phyloP scores from a whole-genome alignment of 116 monocot species.

The Posidonia oceanica region DNA sequence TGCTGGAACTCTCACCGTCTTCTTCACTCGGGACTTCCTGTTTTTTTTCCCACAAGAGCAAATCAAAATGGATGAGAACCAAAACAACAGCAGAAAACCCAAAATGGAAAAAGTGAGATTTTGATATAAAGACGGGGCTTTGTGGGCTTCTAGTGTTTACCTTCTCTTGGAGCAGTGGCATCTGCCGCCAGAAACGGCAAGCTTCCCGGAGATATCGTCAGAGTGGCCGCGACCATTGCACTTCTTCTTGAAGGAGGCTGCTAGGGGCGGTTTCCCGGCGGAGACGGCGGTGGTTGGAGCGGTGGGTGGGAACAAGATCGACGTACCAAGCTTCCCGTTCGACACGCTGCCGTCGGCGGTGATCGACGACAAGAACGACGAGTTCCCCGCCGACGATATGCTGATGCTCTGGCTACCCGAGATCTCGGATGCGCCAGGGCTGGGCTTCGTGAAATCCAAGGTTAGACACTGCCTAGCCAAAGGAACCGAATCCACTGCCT shows the following conservation, averaged over 20 bases:
- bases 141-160: slow-evolving; percentile 2
- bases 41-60: not conserved
- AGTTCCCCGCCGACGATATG: slow-evolving; percentile 27
- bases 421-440: not conserved
- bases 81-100: not conserved
- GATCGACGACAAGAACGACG: slow-evolving; percentile 46
- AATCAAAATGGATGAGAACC: not conserved
- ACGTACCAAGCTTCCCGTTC: slow-evolving; percentile 19
- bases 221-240: slow-evolving; percentile 29
- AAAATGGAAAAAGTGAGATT: not conserved
- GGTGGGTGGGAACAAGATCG: slow-evolving; percentile 3
- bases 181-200: slow-evolving; percentile 22
- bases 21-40: slow-evolving; percentile 44
- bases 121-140: not conserved
- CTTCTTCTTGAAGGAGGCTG: slow-evolving; percentile 21
- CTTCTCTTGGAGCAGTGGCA: slow-evolving; percentile 79
- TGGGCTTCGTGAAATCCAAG: slow-evolving; percentile 40
- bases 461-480: slow-evolving; percentile 13
- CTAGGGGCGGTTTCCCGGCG: slow-evolving; percentile 47
- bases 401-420: slow-evolving; percentile 22
- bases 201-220: slow-evolving; percentile 16
- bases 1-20: slow-evolving; percentile 33
- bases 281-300: slow-evolving; percentile 7
- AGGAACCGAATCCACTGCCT: not conserved
- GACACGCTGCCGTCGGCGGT: slow-evolving; percentile 73